Percentiles rank a stretch among this genome's conserved stretches.
These are phyloP conservation scores for Blyttiomyces sp. DNA, from an alignment of 371 early-diverging fungal species.

Conservation along the genomic window DNA sequence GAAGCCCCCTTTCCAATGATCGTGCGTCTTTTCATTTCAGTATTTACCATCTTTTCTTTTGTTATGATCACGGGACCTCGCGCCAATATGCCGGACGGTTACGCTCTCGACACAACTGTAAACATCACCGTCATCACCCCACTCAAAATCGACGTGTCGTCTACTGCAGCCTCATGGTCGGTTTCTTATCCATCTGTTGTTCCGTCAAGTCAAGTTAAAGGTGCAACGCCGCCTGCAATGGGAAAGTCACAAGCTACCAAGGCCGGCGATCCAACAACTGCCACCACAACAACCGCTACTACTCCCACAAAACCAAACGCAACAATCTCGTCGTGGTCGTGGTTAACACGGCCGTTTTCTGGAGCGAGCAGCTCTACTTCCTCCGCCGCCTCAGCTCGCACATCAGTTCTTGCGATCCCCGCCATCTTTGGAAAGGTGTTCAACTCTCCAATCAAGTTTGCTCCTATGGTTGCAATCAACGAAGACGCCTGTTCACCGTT, in stretches of 20 bases:
- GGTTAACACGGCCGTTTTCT: background rate
- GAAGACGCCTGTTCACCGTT: slow-evolving; percentile 15
- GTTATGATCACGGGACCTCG: slow-evolving; percentile 16
- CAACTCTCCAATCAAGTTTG: background rate
- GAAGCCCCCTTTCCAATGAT: slow-evolving; percentile 9
- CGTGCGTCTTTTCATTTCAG: slow-evolving; percentile 13
- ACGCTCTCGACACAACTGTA: slow-evolving; percentile 17
- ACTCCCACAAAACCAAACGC: background rate
- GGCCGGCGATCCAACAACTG: background rate
- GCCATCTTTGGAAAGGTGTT: slow-evolving; percentile 16
- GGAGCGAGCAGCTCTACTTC: background rate
- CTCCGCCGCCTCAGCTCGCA: background rate
- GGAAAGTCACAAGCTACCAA: background rate
- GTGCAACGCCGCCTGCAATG: background rate
- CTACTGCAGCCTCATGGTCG: background rate
- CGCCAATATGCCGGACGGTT: slow-evolving; percentile 1
- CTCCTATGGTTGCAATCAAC: slow-evolving; percentile 12
- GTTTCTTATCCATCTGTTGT: background rate
- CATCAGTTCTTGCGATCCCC: slow-evolving; percentile 12
- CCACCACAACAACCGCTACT: background rate
- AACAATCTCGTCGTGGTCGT: background rate
- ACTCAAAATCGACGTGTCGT: background rate
- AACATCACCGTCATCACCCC: slow-evolving; percentile 19
- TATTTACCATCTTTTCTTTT: slow-evolving; percentile 20
- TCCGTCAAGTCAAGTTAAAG: background rate